Evolutionary conservation across 306 rosid species (phyloP).

Genomic region (Glycyrrhiza uralensis): DNA sequence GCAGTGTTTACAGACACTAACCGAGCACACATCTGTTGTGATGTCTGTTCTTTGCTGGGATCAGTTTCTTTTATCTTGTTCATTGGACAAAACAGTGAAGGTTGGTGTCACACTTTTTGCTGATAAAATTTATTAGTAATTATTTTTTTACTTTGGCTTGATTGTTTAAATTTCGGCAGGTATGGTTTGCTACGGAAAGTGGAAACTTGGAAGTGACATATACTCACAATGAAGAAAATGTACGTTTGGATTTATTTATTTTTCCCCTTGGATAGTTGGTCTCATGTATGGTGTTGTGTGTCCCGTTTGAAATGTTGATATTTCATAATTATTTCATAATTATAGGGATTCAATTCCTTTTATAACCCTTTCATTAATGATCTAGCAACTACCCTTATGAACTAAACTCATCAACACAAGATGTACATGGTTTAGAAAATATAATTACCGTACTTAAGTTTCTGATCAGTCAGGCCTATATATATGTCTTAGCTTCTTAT

Average conservation of each 20-base stretch:
- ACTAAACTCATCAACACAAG: neutral
- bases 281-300: neutral
- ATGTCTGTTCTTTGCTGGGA: conserved; percentile 99
- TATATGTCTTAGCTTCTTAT: neutral
- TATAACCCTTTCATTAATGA: neutral
- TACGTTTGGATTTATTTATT: conserved; percentile 37
- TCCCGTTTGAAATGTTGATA: conserved; percentile 15
- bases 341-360: neutral
- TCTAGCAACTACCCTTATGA: neutral
- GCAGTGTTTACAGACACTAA: conserved; percentile 87
- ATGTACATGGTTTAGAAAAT: conserved; percentile 7
- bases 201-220: conserved; percentile 94
- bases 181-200: conserved; percentile 84
- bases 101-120: conserved; percentile 35
- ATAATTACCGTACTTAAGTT: neutral
- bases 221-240: conserved; percentile 80
- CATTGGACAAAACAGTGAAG: conserved; percentile 88
- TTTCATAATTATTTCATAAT: neutral
- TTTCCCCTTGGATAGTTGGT: neutral
- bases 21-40: conserved; percentile 85
- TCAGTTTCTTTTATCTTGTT: conserved; percentile 85
- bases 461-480: conserved; percentile 1
- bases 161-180: conserved; percentile 47
- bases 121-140: neutral
- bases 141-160: neutral